Percentiles rank a stretch among this genome's conserved stretches.
phyloP scores from a whole-genome alignment of 78 protist species.

The Chrysochromulina parva region DNA sequence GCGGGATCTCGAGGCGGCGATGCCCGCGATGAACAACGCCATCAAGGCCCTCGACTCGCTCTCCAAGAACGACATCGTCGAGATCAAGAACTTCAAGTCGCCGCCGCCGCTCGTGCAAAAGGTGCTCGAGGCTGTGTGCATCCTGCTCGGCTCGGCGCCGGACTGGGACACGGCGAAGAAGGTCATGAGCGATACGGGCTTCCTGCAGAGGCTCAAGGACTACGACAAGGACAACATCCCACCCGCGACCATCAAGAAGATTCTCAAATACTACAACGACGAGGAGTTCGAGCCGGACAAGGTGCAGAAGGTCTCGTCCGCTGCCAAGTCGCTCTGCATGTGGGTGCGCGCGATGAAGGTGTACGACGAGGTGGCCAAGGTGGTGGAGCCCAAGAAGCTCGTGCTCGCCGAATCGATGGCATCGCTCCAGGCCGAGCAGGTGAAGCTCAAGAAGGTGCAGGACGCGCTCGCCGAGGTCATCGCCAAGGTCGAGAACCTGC shows the following conservation, averaged over 20 bases:
- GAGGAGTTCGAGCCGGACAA: conserved; percentile 75
- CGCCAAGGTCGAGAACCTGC: conserved; percentile 44
- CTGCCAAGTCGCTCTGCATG: conserved; percentile 83
- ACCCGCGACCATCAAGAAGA: conserved; percentile 36
- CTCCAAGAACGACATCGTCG: conserved; percentile 64
- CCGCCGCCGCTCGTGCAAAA: conserved; percentile 43
- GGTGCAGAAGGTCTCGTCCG: conserved; percentile 59
- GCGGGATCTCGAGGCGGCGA: conserved; percentile 70
- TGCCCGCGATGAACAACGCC: conserved; percentile 79
- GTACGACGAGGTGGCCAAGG: conserved; percentile 64
- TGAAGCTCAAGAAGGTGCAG: conserved; percentile 38
- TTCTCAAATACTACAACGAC: conserved; percentile 43
- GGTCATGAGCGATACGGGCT: conserved; percentile 17
- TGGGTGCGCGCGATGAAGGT: conserved; percentile 83
- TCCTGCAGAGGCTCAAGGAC: conserved; percentile 42
- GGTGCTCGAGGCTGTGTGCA: conserved; percentile 77
- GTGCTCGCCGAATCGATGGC: conserved; percentile 39
- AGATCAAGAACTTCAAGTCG: conserved; percentile 46
- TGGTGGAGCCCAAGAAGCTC: conserved; percentile 60
- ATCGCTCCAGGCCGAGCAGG: conserved; percentile 54
- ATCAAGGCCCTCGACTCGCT: conserved; percentile 63
- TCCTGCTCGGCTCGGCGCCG: conserved; percentile 59
- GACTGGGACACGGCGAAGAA: conserved; percentile 67
- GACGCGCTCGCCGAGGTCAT: conserved; percentile 20
- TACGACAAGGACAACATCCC: conserved; percentile 78